A percentile compares a stretch with the other conserved stretches of the same genome.
These are phyloP conservation scores for Blastomyces percursus DNA, from an alignment of 2,329 filamentous ascomycete genomes.

Conservation along the genomic window DNA sequence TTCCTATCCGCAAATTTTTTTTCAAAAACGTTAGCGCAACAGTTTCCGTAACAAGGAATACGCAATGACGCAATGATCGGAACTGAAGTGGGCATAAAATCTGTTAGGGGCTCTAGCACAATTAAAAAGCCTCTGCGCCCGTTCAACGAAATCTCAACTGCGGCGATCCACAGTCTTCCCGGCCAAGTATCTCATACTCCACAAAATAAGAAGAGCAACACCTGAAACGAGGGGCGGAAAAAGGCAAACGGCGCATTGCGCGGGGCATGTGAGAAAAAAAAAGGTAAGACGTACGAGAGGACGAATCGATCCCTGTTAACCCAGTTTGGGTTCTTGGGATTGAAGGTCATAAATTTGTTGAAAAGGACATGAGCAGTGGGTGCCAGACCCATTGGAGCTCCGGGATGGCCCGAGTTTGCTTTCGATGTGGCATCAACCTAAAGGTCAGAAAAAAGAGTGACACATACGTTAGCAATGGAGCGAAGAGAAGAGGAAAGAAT, in stretches of 20 bases:
- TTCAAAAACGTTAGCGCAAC: not conserved
- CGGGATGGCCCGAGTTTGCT: conserved; percentile 96
- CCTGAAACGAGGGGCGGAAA: not conserved
- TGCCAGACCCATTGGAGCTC: conserved; percentile 96
- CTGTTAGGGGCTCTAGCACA: not conserved
- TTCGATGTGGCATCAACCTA: conserved; percentile 94
- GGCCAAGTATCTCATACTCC: not conserved
- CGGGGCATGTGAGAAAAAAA: not conserved
- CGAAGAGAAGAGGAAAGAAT: conserved; percentile 1
- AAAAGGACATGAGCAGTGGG: conserved; percentile 93
- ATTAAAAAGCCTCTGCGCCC: not conserved
- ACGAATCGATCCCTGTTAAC: conserved; percentile 97
- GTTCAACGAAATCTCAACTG: not conserved
- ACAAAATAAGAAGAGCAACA: not conserved
- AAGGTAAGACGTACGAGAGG: conserved; percentile 67
- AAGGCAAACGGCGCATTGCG: not conserved
- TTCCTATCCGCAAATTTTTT: conserved; percentile 49
- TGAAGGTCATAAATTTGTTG: conserved; percentile 99
- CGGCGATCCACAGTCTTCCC: not conserved
- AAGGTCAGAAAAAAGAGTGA: not conserved
- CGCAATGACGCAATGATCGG: conserved; percentile 2
- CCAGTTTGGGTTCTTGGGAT: conserved; percentile 98
- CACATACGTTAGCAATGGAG: conserved; percentile 13
- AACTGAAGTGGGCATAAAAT: not conserved
- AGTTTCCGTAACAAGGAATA: not conserved